Evolutionary conservation across 192 early-diverging fungal genomes (phyloP), one percentile per base, ranked within the genome.

Genomic region (Entomortierella parvispora): DNA sequence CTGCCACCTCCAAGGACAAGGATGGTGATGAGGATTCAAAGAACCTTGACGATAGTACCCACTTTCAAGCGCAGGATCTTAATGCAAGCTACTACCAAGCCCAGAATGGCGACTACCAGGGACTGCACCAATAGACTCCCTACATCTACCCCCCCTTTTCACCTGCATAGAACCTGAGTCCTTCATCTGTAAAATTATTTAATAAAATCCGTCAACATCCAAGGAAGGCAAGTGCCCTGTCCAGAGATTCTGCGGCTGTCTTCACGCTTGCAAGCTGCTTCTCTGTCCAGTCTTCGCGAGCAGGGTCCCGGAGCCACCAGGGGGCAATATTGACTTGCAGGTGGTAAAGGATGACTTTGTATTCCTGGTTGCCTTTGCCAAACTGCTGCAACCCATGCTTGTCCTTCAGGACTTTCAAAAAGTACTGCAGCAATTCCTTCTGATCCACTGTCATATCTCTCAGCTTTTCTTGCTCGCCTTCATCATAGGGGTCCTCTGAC

Each of bases 1-100:
- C 79, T 18, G 75, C 85, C 17, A 67, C 70, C 25, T 47, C 67
- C 31, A 84, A 84, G 65, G 85, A 86, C 28, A 86, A 86, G 59
- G 85, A 86, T 28, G 81, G 81, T 31, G 83, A 80, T 31, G 71
- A 62, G 25, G 53, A 64, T 43, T 43, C 50, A 32, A 71, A 63
- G 43, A 68, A 59, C 47, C 33, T 71, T 43, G 69, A 71, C n/a
- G 69, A 71, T 9, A 46, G 42, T 10, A 52, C 47, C 31, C 37
- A 62, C 5, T 80, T 58, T 52, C 75, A 78, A 50, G 42, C 31
- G 22, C 63, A 71, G 61, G 69, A 71, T 28, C 52, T 75, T 49
- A 75, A 56, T 49, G 45, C 58, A 10, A 60, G 70, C 58, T 71
- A 63, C 53, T 62, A 80, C 23, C 68, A 64, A 20, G 53, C 56